A percentile compares a stretch with the other conserved stretches of the same genome.
Evolutionary conservation across 2,329 filamentous ascomycete species (phyloP).

Genomic region (Fusarium pilosicola): DNA sequence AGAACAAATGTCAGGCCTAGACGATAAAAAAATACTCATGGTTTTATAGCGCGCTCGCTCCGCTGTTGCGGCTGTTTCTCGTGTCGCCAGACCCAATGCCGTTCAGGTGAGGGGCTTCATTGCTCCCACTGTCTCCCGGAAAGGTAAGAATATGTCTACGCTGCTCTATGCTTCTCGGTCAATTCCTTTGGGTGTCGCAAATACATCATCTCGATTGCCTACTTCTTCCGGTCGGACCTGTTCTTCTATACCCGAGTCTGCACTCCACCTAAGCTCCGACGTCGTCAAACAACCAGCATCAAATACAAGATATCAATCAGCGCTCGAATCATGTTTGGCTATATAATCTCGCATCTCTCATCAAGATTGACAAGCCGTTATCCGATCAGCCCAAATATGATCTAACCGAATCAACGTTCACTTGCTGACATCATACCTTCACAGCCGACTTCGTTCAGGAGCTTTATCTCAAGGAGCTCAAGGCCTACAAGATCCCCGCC

Average conservation of each 20-base stretch:
- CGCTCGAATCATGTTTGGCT: neutral
- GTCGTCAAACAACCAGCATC: slow-evolving; percentile 32
- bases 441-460: slow-evolving; percentile 97
- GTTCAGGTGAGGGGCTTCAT: slow-evolving; percentile 67
- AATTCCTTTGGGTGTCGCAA: slow-evolving; percentile 1
- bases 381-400: neutral
- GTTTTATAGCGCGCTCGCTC: slow-evolving; percentile 61
- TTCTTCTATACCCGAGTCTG: slow-evolving; percentile 43
- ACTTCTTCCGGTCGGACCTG: slow-evolving; percentile 33
- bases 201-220: slow-evolving; percentile 8
- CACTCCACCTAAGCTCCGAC: slow-evolving; percentile 44
- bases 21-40: neutral
- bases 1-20: slow-evolving; percentile 41
- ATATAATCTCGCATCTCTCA: neutral
- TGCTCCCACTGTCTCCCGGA: slow-evolving; percentile 68
- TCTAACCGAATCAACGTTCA: slow-evolving; percentile 5
- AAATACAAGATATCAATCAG: neutral
- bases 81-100: slow-evolving; percentile 53
- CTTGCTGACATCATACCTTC: slow-evolving; percentile 42
- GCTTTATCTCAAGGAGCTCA: slow-evolving; percentile 95
- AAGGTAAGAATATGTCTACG: slow-evolving; percentile 60
- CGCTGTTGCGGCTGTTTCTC: slow-evolving; percentile 61
- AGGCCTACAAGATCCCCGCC: slow-evolving; percentile 88
- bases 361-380: neutral
- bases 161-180: neutral